Evolutionary conservation across 2,329 filamentous ascomycete species (phyloP).

Genomic region (Alternaria infectoria): DNA sequence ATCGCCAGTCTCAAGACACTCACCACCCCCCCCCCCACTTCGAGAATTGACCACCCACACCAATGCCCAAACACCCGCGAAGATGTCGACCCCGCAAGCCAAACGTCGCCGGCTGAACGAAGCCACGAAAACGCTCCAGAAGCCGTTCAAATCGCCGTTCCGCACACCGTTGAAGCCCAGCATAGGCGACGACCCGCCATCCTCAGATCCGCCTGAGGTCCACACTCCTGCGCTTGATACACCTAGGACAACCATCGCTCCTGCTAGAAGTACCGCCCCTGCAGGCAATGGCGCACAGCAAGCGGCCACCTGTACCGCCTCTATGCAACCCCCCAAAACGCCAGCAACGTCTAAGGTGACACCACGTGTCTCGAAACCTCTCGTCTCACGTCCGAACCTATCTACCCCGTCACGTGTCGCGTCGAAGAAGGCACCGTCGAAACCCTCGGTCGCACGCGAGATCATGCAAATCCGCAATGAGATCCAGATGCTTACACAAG

Average conservation of each 20-base stretch:
- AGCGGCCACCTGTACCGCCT: neutral
- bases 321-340: neutral
- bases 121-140: conserved; percentile 65
- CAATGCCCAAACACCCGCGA: conserved; percentile 22
- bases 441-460: conserved; percentile 38
- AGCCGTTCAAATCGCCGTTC: conserved; percentile 76
- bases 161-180: conserved; percentile 52
- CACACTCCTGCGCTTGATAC: conserved; percentile 1
- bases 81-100: conserved; percentile 58
- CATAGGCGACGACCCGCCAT: conserved; percentile 30
- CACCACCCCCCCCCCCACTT: neutral
- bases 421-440: conserved; percentile 23
- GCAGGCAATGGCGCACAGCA: neutral
- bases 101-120: conserved; percentile 70
- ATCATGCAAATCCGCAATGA: conserved; percentile 45
- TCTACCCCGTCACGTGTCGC: conserved; percentile 16
- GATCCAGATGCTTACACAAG: conserved; percentile 51
- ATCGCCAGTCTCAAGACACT: neutral
- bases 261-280: neutral
- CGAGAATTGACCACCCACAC: neutral
- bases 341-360: conserved; percentile 6
- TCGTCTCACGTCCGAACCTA: conserved; percentile 16
- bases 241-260: neutral
- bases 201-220: conserved; percentile 32
- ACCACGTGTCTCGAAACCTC: conserved; percentile 16